Base-by-base conservation (phyloP, 2,329 filamentous ascomycete genomes). In the Fusarium brevicatenulatum region DNA sequence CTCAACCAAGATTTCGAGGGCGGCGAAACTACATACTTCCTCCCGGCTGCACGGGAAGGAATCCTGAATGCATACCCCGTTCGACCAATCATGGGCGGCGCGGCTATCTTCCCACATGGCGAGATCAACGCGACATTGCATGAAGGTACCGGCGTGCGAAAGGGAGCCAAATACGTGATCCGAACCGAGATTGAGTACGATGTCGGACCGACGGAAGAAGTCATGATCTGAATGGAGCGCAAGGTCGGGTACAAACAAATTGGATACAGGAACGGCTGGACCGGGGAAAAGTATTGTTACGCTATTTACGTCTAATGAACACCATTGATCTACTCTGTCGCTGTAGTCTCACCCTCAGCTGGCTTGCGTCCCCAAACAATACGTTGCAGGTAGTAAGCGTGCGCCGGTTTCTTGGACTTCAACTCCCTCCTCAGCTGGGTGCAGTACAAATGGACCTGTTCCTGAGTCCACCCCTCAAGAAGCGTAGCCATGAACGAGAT, bases 111-210 rank as follows among this genome's bases (percentile, higher is more conserved):
- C 70, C 91, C 91, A 0, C 91, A 93, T 63, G 91, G 91, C 0
- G 91, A 93, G 73, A 86, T 89, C 0, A 87, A 90, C 0, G 90
- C 90, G 9, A 78, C 93, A 60, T 76, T 93, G 65, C 91, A 93
- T 73, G 91, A 93, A 77, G 91, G 91, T 0, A 93, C 91, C 0
- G 91, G 91, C 0, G 91, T 93, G 0, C 85, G 86, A n/a, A 89
- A 88, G 74, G 91, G 90, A 0, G 89, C 89, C 1, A 88, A 88
- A 79, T 93, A 93, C 77, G 90, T 93, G 3, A 92, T 93, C 49
- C 81, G 91, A 63, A 92, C 91, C 0, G 91, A 93, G 78, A 88
- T 93, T 8, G 88, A 92, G 79, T 93, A 92, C 71, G 91, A 93
- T 79, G 82, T 93, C 85, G 81, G 85, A 43, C 75, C 79, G 16